These are phyloP conservation scores for Chaetothyriales sp. DNA, from an alignment of 2,329 filamentous ascomycete species.

Conservation along the genomic window DNA sequence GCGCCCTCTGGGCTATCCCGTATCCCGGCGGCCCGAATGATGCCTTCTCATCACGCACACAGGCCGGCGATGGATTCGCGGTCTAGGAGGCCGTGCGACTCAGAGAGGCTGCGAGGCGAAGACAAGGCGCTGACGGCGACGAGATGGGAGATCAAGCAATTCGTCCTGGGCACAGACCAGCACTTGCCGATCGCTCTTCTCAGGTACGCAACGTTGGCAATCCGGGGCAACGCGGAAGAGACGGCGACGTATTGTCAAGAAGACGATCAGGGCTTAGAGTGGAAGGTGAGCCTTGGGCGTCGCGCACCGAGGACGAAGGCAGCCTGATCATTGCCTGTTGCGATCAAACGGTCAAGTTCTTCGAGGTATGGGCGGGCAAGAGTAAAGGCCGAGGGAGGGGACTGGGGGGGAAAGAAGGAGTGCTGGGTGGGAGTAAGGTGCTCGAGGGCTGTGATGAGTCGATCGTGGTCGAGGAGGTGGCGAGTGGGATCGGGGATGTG, in stretches of 20 bases:
- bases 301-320: conserved; percentile 52
- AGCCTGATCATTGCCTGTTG: conserved; percentile 87
- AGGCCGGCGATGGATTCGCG: conserved; percentile 8
- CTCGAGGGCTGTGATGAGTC: conserved; percentile 62
- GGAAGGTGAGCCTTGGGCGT: conserved; percentile 43
- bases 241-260: not conserved
- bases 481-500: conserved; percentile 35
- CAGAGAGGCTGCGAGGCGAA: conserved; percentile 4
- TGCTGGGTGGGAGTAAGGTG: conserved; percentile 72
- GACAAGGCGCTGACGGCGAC: not conserved
- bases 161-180: not conserved
- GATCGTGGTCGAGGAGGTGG: conserved; percentile 51
- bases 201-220: not conserved
- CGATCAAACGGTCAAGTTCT: conserved; percentile 85
- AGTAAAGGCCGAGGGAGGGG: conserved; percentile 36
- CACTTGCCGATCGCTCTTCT: not conserved
- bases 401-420: conserved; percentile 31
- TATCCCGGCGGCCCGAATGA: conserved; percentile 55
- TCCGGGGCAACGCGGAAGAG: not conserved
- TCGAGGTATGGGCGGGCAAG: conserved; percentile 75
- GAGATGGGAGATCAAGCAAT: not conserved
- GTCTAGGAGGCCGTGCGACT: conserved; percentile 12
- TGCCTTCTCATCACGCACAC: conserved; percentile 11
- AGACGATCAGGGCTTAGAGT: conserved; percentile 14
- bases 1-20: conserved; percentile 71